Base-by-base conservation (phyloP, 2,329 filamentous ascomycete species). In the Aspergillus pseudoglaucus region DNA sequence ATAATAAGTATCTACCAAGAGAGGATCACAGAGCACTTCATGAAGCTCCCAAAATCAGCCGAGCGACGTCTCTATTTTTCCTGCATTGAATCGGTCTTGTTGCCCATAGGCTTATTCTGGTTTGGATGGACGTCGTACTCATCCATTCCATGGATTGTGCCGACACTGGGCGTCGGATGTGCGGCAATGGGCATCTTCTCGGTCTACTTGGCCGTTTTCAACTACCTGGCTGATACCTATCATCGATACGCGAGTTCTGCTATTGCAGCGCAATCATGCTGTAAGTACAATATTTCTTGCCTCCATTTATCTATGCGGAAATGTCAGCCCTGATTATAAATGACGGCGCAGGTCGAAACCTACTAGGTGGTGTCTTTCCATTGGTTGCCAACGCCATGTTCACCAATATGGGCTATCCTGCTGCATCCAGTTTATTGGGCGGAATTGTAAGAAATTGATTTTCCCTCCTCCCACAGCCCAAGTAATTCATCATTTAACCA, bases 211-310 rank as follows among this genome's bases (percentile, higher is more conserved):
- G 84, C 88, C 4, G 85, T 88, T 0, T 95, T 95, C 72, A 95
- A 95, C 64, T 95, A 94, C 57, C 77, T 95, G 1, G 88, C 89
- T 17, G 90, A 95, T 60, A 84, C 84, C 2, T 95, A 95, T 66
- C 84, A 89, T 62, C 75, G 79, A 5, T 94, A 90, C 59, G 88
- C 89, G 0, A 88, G 83, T 27, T 90, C 86, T 1, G 89, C 90
- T 0, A 70, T 95, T 2, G 90, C 89, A 0, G 87, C 88, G 1
- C 88, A 94, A 70, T 85, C 81, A 9, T 91, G 87, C 62, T 90
- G 87, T 61, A 60, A 37, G 66, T 54, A 12, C 27, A 20, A 23
- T 25, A 3, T 0, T 3, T 1, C 3, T 2, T 7, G 12, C 10
- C 14, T 17, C 15, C 9, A 18, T 15, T 20, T 20, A 20, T 20